Evolutionary conservation across 768 basidiomycete genomes (phyloP), one percentile per base, ranked within the genome.

Genomic region (Rhodosporidiobolus sp.): DNA sequence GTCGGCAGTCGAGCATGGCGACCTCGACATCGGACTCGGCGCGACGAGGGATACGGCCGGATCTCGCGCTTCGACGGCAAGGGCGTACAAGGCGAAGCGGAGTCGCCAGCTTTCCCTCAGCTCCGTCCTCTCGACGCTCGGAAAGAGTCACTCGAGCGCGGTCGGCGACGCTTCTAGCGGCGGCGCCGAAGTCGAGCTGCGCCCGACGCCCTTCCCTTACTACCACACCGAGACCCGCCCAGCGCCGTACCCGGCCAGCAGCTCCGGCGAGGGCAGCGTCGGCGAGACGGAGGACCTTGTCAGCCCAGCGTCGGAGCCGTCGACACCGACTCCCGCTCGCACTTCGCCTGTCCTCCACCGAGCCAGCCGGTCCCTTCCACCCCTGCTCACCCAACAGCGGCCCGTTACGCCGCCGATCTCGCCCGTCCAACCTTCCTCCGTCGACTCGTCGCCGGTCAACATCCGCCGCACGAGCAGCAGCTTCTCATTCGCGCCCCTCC

Each of bases 161-260:
- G 52, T 35, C 52, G 24, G 30, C 30, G 59, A 62, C 34, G 50
- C n/a, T n/a, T n/a, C n/a, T n/a, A 24, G n/a, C 19, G 65, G 49
- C 38, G 26, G 22, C 20, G 34, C 49, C 22, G 57, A 67, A 4
- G 17, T 43, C 6, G 34, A 59, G 38, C 38, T 43, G 8, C 38
- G 14, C 8, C 38, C 38, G 38, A 14, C 38, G 38, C 38, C 38
- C 1, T 45, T 61, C 22, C 38, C 48, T 20, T 68, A 68, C 59
- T 4, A 54, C 22, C 67, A 62, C 14, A 46, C 67, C 14, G 52
- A 56, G 53, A 61, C 52, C 5, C 3, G 45, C 35, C 67, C 67
- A 7, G 59, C 52, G 4, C 59, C 67, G n/a, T 68, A 49, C 26
- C 34, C 38, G 5, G n/a, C 57, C 8, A 43, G 38, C 38, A 43